phyloP scores from a whole-genome alignment of 768 basidiomycete species.

The Sarcodon aspratus region DNA sequence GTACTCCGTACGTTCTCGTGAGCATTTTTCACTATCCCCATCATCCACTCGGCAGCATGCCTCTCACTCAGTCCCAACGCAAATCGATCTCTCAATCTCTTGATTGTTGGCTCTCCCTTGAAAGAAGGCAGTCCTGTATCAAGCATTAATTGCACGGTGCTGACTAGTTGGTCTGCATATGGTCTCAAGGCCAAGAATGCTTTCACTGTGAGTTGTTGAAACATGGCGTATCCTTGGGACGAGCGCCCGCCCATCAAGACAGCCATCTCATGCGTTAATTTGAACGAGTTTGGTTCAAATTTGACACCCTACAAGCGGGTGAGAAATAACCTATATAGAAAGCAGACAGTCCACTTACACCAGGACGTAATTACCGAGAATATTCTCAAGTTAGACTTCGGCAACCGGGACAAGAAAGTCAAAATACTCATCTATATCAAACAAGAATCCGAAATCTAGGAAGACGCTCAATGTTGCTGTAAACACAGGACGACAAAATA shows the following conservation, averaged over 20 bases:
- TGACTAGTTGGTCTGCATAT: constrained; percentile 81
- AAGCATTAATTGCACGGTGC: constrained; percentile 87
- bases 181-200: constrained; percentile 96
- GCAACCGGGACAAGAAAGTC: constrained; percentile 2
- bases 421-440: constrained; percentile 91
- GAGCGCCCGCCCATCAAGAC: constrained; percentile 91
- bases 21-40: constrained; percentile 79
- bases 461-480: not conserved
- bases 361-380: constrained; percentile 43
- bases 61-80: constrained; percentile 72
- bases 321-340: not conserved
- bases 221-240: constrained; percentile 90
- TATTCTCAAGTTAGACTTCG: constrained; percentile 16
- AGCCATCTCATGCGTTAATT: constrained; percentile 98
- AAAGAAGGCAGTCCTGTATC: constrained; percentile 92
- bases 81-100: constrained; percentile 79
- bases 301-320: constrained; percentile 71
- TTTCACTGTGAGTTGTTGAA: constrained; percentile 89
- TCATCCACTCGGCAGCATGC: constrained; percentile 92
- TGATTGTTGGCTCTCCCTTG: constrained; percentile 92
- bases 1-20: constrained; percentile 92
- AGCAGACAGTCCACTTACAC: constrained; percentile 31
- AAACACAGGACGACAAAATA: constrained; percentile 12
- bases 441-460: constrained; percentile 90
- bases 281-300: constrained; percentile 97